Conservation (phyloP, 1,284 basidiomycete species). For the Melampsora larici-populina region DNA sequence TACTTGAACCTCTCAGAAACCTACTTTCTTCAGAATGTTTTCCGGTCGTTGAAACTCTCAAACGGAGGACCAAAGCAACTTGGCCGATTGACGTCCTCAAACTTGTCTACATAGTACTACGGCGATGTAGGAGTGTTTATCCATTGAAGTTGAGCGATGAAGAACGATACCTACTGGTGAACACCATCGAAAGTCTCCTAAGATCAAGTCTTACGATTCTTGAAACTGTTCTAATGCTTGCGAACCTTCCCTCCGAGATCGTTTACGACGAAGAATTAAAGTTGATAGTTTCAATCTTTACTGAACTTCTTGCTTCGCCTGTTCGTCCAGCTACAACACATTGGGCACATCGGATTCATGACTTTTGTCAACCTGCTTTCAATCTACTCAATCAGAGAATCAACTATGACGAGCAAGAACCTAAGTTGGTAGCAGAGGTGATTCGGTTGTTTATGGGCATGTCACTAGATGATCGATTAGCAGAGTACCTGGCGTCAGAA, state of each 20-base stretch:
- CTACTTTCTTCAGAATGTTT: slow-evolving; percentile 35
- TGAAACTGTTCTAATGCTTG: slow-evolving; percentile 34
- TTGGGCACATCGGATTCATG: slow-evolving; percentile 42
- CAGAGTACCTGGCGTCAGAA: slow-evolving; percentile 41
- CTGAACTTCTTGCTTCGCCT: slow-evolving; percentile 28
- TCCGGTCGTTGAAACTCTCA: slow-evolving; percentile 30
- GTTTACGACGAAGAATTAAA: slow-evolving; percentile 39
- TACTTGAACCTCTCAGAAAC: slow-evolving; percentile 25
- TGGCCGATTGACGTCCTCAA: slow-evolving; percentile 41
- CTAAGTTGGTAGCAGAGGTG: slow-evolving; percentile 33
- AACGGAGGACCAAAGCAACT: slow-evolving; percentile 24
- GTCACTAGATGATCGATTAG: slow-evolving; percentile 36
- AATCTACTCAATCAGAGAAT: slow-evolving; percentile 26
- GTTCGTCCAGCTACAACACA: slow-evolving; percentile 38
- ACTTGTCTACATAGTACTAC: slow-evolving; percentile 30
- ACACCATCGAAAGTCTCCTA: slow-evolving; percentile 21
- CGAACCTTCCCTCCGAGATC: slow-evolving; percentile 15
- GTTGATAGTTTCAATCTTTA: slow-evolving; percentile 37
- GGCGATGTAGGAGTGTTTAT: slow-evolving; percentile 23
- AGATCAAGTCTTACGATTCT: slow-evolving; percentile 35
- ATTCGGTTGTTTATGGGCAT: slow-evolving; percentile 39
- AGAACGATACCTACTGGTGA: slow-evolving; percentile 25
- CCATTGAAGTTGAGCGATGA: slow-evolving; percentile 22
- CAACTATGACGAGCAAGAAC: slow-evolving; percentile 33
- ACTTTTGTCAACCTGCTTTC: slow-evolving; percentile 42